These are phyloP conservation scores for Aspergillus japonicus DNA, from an alignment of 2,329 filamentous ascomycete genomes.

Conservation along the genomic window DNA sequence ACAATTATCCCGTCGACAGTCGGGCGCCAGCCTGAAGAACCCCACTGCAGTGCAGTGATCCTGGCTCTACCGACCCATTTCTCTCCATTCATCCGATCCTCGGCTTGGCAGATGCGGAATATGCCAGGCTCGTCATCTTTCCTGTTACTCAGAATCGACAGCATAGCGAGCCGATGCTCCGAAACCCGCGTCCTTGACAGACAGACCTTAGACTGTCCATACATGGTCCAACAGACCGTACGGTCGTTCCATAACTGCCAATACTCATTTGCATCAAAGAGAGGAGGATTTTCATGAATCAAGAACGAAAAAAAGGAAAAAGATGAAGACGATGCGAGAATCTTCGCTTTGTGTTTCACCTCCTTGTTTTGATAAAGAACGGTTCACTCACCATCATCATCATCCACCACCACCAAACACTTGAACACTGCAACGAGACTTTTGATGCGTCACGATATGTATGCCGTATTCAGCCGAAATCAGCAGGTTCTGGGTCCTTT, in stretches of 20 bases:
- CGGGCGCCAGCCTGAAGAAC: slow-evolving; percentile 11
- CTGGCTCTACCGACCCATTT: slow-evolving; percentile 6
- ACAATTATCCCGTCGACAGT: slow-evolving; percentile 11
- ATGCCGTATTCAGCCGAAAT: slow-evolving; percentile 7
- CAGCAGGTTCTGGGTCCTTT: slow-evolving; percentile 7
- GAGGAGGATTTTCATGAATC: background rate
- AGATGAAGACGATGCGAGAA: background rate
- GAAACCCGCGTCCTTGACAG: slow-evolving; percentile 3
- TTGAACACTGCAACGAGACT: slow-evolving; percentile 5
- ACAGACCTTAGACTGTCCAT: background rate
- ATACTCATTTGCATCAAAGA: background rate
- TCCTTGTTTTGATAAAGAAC: background rate
- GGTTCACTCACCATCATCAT: background rate
- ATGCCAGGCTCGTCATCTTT: slow-evolving; percentile 10
- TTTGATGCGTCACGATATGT: slow-evolving; percentile 20
- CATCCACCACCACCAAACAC: background rate
- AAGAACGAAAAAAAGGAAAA: slow-evolving; percentile 4
- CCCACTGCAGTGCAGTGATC: slow-evolving; percentile 12
- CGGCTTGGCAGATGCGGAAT: slow-evolving; percentile 8
- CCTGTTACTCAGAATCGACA: slow-evolving; percentile 4
- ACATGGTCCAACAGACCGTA: background rate
- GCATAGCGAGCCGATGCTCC: slow-evolving; percentile 5
- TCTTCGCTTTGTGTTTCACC: slow-evolving; percentile 1
- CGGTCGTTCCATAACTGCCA: background rate
- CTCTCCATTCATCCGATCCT: slow-evolving; percentile 10